Evolutionary conservation across 2,329 filamentous ascomycete species (phyloP), one percentile per base, ranked within the genome.

Genomic region (Monosporascus sp.): DNA sequence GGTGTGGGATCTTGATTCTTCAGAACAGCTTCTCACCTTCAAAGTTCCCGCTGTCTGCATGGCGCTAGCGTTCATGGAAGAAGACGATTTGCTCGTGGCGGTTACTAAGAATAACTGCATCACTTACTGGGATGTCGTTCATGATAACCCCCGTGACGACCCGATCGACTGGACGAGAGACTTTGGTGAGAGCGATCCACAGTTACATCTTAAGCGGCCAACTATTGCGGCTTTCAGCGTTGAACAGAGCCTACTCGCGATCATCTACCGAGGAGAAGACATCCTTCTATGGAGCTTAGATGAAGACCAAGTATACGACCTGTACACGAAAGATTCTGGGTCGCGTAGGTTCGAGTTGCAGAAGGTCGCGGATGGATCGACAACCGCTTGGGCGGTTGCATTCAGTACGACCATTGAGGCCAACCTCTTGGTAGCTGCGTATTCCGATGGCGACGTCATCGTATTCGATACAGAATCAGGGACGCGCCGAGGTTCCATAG

Each of bases 401-500:
- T 66, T 70, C 44, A 53, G 62, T 18, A 52, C 50, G 0, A 54
- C 58, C 2, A 20, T 56, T 0, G 58, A 60, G 11, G 55, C 50
- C 1, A 52, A 48, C 15, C 48, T 65, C 0, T 50, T 69, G 5
- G 64, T 63, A 0, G 65, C 60, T 20, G 57, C 60, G 0, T 69
- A 66, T 27, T 35, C 51, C 0, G 65, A 68, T 37, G 66, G 68
- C 1, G 63, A 68, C 35, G 46, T 67, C 1, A 48, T 66, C 0
- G 44, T 68, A 0, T 68, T 58, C 45, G 61, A 68, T 25, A 54
- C 58, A 2, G 45, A 47, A 3, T 56, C 37, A 0, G 59, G 63
- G 3, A 49, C 53, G 4, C 35, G 38, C 2, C 43, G 55, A 1
- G 51, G 49, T 6, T 47, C 25, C 1, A 41, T 39, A 1, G 48